Conservation (phyloP, 176 grass and related monocot genomes). For the Aegilops bicornis region DNA sequence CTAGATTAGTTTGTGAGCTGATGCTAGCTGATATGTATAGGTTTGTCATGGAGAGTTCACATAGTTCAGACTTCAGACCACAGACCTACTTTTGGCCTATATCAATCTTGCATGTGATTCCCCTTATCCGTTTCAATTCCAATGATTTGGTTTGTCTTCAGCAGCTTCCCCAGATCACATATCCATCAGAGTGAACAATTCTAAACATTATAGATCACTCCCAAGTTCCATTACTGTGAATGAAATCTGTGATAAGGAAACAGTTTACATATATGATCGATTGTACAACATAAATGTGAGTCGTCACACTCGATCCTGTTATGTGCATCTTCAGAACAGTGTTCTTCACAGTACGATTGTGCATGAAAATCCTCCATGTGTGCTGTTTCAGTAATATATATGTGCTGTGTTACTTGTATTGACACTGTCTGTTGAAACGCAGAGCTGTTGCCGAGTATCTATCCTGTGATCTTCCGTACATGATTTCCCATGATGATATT, state of each 20-base stretch:
- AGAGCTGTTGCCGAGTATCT: slow-evolving; percentile 71
- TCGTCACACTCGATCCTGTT: too few relatives aligned
- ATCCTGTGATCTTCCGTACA: slow-evolving; percentile 60
- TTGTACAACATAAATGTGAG: too few relatives aligned
- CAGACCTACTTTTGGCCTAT: neutral
- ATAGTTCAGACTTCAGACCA: neutral
- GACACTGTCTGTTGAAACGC: slow-evolving; percentile 6
- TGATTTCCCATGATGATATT: slow-evolving; percentile 52
- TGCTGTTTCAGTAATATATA: neutral
- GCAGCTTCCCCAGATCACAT: neutral
- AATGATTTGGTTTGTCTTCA: neutral
- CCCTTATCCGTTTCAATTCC: neutral
- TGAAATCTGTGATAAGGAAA: too few relatives aligned
- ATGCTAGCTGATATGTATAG: neutral
- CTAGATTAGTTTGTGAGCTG: neutral
- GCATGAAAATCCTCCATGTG: neutral
- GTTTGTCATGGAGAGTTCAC: neutral
- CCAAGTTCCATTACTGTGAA: too few relatives aligned
- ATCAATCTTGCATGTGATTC: neutral
- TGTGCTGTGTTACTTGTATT: neutral
- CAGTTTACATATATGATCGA: too few relatives aligned
- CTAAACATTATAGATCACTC: neutral
- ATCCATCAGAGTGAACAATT: neutral
- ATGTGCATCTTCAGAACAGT: neutral
- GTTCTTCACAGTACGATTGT: neutral